Evolutionary conservation across 2,329 filamentous ascomycete species (phyloP).

Genomic region (Aspergillus jensenii): DNA sequence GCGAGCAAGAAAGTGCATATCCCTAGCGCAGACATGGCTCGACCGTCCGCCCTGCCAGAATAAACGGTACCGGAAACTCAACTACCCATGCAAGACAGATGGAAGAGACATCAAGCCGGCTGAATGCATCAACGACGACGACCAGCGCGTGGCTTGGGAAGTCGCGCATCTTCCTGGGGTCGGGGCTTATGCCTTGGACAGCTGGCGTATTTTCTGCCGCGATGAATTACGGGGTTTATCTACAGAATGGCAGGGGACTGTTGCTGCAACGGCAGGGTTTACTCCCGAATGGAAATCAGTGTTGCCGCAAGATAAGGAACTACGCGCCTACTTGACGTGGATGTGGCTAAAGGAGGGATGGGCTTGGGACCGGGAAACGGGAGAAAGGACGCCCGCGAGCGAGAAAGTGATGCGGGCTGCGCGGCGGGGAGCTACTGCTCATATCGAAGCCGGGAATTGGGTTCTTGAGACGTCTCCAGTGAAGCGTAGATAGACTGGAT

Average conservation of each 20-base stretch:
- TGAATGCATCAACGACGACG: conserved; percentile 51
- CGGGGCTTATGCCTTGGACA: conserved; percentile 80
- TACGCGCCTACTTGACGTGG: conserved; percentile 84
- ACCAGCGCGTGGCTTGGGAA: conserved; percentile 67
- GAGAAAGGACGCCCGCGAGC: conserved; percentile 46
- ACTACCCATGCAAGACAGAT: conserved; percentile 55
- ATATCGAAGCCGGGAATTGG: conserved; percentile 43
- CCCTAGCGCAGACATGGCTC: conserved; percentile 69
- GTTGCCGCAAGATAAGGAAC: conserved; percentile 78
- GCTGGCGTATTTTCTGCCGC: conserved; percentile 90
- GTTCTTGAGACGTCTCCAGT: conserved; percentile 34
- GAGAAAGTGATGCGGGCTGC: conserved; percentile 41
- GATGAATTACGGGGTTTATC: conserved; percentile 70
- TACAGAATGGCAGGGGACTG: conserved; percentile 64
- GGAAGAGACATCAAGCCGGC: conserved; percentile 49
- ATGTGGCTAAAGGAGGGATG: conserved; percentile 88
- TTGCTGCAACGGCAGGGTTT: conserved; percentile 51
- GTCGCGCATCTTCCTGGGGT: conserved; percentile 78
- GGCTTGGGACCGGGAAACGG: conserved; percentile 74
- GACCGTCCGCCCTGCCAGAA: conserved; percentile 60
- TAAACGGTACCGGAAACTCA: conserved; percentile 56
- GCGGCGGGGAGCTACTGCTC: conserved; percentile 40
- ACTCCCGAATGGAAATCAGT: conserved; percentile 92
- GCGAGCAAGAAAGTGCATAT: conserved; percentile 67
- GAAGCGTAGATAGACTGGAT: conserved; percentile 28